Conservation (phyloP, 495 filamentous ascomycete species). For the Trichocladium antarcticum region DNA sequence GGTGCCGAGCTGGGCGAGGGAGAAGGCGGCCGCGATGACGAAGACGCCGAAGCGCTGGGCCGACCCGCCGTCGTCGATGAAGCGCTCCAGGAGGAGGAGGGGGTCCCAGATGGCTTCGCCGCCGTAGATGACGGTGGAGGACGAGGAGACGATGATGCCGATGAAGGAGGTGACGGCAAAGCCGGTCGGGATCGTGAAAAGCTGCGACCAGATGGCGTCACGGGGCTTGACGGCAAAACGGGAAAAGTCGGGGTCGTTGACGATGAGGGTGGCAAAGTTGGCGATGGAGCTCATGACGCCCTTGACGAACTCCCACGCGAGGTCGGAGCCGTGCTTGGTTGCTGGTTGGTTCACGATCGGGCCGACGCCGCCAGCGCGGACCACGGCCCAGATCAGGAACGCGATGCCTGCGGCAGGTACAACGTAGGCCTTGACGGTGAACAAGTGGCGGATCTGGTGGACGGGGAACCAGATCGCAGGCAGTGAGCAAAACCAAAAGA, state of each 20-base stretch:
- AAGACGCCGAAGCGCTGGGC: slow-evolving; percentile 81
- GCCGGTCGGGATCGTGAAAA: slow-evolving; percentile 74
- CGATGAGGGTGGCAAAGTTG: slow-evolving; percentile 82
- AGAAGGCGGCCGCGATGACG: slow-evolving; percentile 70
- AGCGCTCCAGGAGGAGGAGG: slow-evolving; percentile 58
- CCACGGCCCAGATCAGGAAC: slow-evolving; percentile 85
- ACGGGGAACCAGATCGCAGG: slow-evolving; percentile 79
- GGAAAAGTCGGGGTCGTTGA: slow-evolving; percentile 82
- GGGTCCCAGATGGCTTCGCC: slow-evolving; percentile 78
- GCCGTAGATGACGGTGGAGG: slow-evolving; percentile 64
- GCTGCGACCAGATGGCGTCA: slow-evolving; percentile 81
- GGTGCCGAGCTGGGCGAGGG: slow-evolving; percentile 79
- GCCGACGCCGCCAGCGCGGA: slow-evolving; percentile 71
- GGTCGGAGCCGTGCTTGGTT: slow-evolving; percentile 50
- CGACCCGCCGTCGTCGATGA: slow-evolving; percentile 63
- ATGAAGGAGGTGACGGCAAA: slow-evolving; percentile 89
- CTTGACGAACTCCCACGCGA: slow-evolving; percentile 73
- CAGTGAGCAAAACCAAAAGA: slow-evolving; percentile 73
- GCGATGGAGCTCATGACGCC: slow-evolving; percentile 83
- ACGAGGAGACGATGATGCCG: slow-evolving; percentile 86
- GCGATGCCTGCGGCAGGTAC: slow-evolving; percentile 74
- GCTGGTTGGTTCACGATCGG: slow-evolving; percentile 68
- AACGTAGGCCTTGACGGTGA: slow-evolving; percentile 81
- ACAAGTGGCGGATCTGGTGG: slow-evolving; percentile 69
- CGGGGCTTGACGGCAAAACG: slow-evolving; percentile 72